phyloP scores from a whole-genome alignment of 352 stramenopile species.

The Globisporangium splendens region DNA sequence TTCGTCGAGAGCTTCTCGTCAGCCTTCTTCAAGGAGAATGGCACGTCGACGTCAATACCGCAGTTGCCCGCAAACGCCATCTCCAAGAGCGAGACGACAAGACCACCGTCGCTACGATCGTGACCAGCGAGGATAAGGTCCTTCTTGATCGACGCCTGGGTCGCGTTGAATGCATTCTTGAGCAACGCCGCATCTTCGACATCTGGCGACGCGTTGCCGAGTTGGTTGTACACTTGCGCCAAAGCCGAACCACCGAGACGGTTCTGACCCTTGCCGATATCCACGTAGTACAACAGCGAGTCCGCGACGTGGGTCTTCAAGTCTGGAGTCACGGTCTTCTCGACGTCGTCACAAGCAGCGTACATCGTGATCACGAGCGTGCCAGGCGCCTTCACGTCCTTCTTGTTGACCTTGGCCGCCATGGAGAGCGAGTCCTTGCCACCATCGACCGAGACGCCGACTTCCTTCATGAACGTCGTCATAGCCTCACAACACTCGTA shows the following conservation, averaged over 20 bases:
- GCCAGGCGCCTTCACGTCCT: conserved; percentile 97
- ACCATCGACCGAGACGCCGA: conserved; percentile 97
- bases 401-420: conserved; percentile 92
- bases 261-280: conserved; percentile 89
- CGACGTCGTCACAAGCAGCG: conserved; percentile 95
- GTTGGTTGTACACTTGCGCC: conserved; percentile 90
- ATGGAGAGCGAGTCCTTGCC: conserved; percentile 99
- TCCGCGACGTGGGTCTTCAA: conserved; percentile 89
- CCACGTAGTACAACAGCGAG: conserved; percentile 92
- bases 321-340: conserved; percentile 96
- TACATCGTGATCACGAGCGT: conserved; percentile 98
- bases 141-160: conserved; percentile 91
- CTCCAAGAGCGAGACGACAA: conserved; percentile 94
- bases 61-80: conserved; percentile 99
- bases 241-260: conserved; percentile 95
- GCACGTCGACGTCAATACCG: conserved; percentile 92
- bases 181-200: conserved; percentile 92
- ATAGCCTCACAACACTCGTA: conserved; percentile 98
- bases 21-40: conserved; percentile 18
- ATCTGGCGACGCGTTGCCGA: conserved; percentile 87
- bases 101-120: conserved; percentile 97
- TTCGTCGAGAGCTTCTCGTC: conserved; percentile 38
- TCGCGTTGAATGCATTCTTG: conserved; percentile 92
- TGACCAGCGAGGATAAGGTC: conserved; percentile 94
- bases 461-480: conserved; percentile 91